Conservation (phyloP, 2,329 filamentous ascomycete genomes). For the Talaromyces amestolkiae region DNA sequence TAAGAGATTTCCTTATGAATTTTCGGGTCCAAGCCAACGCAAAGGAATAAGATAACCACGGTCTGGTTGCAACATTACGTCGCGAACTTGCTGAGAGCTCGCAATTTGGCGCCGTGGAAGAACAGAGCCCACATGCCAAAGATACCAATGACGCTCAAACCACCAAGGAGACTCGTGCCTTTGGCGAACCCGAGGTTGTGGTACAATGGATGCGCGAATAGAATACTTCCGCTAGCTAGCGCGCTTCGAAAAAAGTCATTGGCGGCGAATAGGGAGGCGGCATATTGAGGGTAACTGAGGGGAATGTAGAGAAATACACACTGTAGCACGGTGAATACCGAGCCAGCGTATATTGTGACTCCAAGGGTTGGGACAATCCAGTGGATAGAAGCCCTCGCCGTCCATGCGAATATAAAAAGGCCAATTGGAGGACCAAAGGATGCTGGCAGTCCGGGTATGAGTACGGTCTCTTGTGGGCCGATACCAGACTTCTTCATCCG, state of each 20-base stretch:
- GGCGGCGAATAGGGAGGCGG: conserved; percentile 36
- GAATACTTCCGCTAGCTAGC: conserved; percentile 30
- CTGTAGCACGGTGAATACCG: conserved; percentile 43
- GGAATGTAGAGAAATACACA: conserved; percentile 43
- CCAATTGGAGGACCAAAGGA: conserved; percentile 48
- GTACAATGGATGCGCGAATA: conserved; percentile 37
- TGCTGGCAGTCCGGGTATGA: conserved; percentile 49
- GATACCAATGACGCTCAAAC: conserved; percentile 36
- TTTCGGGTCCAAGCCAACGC: neutral
- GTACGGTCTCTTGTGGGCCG: conserved; percentile 47
- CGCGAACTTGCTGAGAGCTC: neutral
- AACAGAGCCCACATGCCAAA: neutral
- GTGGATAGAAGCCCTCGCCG: conserved; percentile 40
- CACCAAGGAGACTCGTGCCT: conserved; percentile 37
- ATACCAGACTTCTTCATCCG: neutral
- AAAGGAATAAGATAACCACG: neutral
- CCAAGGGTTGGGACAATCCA: conserved; percentile 42
- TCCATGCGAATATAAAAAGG: conserved; percentile 52
- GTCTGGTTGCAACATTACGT: neutral
- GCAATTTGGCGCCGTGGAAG: neutral
- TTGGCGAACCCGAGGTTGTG: conserved; percentile 33
- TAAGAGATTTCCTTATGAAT: neutral
- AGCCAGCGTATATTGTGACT: conserved; percentile 38
- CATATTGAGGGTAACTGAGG: conserved; percentile 34
- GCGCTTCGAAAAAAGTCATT: conserved; percentile 35